A percentile compares a stretch with the other conserved stretches of the same genome.
phyloP scores from a whole-genome alignment of 345 rosid species.

The Moringa oleifera region DNA sequence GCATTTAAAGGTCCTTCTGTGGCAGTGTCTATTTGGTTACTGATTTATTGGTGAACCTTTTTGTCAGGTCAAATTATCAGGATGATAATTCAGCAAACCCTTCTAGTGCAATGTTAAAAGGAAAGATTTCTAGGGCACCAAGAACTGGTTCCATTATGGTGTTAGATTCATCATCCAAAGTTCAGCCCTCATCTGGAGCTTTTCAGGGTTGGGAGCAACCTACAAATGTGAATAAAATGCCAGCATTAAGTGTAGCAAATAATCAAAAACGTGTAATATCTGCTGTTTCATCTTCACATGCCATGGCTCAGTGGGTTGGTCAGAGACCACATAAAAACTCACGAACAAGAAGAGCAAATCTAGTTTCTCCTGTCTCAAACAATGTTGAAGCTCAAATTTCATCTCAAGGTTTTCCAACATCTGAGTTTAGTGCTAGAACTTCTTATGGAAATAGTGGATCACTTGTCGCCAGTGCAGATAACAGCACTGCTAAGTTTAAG shows the following conservation, averaged over 20 bases:
- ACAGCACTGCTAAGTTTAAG: conserved; percentile 42
- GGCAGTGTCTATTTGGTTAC: conserved; percentile 8
- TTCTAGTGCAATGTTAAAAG: conserved; percentile 53
- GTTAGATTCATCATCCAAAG: conserved; percentile 64
- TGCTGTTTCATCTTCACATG: conserved; percentile 59
- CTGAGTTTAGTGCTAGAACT: conserved; percentile 57
- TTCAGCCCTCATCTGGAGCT: conserved; percentile 46
- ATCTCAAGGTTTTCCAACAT: conserved; percentile 47
- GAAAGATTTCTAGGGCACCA: conserved; percentile 61
- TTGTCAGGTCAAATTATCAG: conserved; percentile 53
- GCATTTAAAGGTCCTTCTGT: background rate
- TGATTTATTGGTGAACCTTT: conserved; percentile 16
- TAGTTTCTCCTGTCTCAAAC: conserved; percentile 59
- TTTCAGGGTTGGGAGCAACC: conserved; percentile 55
- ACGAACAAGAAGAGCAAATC: conserved; percentile 76
- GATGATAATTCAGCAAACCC: conserved; percentile 48
- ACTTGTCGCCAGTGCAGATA: conserved; percentile 33
- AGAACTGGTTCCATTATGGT: conserved; percentile 60
- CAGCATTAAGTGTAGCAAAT: conserved; percentile 31
- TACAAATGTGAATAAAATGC: conserved; percentile 36
- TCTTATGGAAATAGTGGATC: conserved; percentile 48
- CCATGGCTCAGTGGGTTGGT: conserved; percentile 91
- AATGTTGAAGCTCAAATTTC: conserved; percentile 49
- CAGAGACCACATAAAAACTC: conserved; percentile 88
- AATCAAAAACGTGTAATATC: conserved; percentile 36